These are phyloP conservation scores for Balansia obtecta DNA, from an alignment of 2,329 filamentous ascomycete genomes.

Conservation along the genomic window DNA sequence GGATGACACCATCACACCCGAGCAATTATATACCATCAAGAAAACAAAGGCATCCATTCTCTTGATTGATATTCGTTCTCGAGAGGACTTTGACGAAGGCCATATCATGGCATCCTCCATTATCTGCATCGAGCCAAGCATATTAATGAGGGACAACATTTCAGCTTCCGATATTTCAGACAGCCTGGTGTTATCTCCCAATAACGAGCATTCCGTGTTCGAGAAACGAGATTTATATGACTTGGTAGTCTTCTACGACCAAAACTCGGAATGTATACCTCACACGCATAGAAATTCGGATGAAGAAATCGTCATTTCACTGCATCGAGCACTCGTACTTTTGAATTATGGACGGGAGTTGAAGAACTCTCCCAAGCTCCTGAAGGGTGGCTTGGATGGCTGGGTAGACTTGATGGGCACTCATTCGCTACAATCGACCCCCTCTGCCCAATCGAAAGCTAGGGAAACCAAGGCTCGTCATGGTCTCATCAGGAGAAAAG, in stretches of 20 bases:
- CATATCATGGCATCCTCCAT: slow-evolving; percentile 77
- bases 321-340: slow-evolving; percentile 70
- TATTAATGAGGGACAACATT: slow-evolving; percentile 56
- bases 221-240: slow-evolving; percentile 64
- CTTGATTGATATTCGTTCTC: slow-evolving; percentile 72
- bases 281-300: slow-evolving; percentile 21
- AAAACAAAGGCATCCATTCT: slow-evolving; percentile 49
- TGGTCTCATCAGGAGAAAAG: slow-evolving; percentile 21
- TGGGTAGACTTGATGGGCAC: slow-evolving; percentile 77
- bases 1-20: slow-evolving; percentile 48
- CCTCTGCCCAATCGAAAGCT: slow-evolving; percentile 16
- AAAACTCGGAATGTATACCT: slow-evolving; percentile 43
- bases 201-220: slow-evolving; percentile 66
- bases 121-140: slow-evolving; percentile 77
- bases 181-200: slow-evolving; percentile 56
- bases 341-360: slow-evolving; percentile 73
- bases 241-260: slow-evolving; percentile 83
- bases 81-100: slow-evolving; percentile 73
- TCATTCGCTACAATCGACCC: slow-evolving; percentile 41
- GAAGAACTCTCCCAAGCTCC: slow-evolving; percentile 59
- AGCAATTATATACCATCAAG: slow-evolving; percentile 61
- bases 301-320: slow-evolving; percentile 49
- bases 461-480: slow-evolving; percentile 11
- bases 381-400: slow-evolving; percentile 72
- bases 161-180: slow-evolving; percentile 52